Conservation (phyloP, 2,329 filamentous ascomycete species). For the Sordariomycetes sp. region DNA sequence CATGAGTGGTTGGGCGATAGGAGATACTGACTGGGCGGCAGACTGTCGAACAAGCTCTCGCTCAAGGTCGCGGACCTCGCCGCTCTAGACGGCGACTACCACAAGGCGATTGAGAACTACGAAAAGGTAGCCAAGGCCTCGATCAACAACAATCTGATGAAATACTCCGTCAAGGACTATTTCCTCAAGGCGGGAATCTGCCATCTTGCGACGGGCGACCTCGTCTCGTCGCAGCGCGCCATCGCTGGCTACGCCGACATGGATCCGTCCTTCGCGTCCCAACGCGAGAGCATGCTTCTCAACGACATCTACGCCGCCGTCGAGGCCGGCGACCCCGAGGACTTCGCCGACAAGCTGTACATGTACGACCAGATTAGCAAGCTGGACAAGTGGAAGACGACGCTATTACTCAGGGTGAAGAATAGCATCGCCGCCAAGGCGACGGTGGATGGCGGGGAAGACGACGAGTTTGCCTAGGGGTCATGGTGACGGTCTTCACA, state of each 20-base stretch:
- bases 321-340: conserved; percentile 66
- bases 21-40: conserved; percentile 16
- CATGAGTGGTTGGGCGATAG: not conserved
- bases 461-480: conserved; percentile 10
- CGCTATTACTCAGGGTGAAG: conserved; percentile 71
- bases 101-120: conserved; percentile 68
- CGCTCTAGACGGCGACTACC: conserved; percentile 72
- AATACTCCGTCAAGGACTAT: conserved; percentile 90
- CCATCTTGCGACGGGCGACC: conserved; percentile 61
- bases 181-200: conserved; percentile 90
- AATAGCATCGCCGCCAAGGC: conserved; percentile 54
- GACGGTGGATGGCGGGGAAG: conserved; percentile 21
- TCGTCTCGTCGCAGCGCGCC: conserved; percentile 66
- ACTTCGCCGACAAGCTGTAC: conserved; percentile 75
- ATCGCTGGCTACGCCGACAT: conserved; percentile 71
- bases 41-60: conserved; percentile 84
- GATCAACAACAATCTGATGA: conserved; percentile 84
- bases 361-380: conserved; percentile 87
- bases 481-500: not conserved
- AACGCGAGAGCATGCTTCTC: conserved; percentile 72
- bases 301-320: conserved; percentile 63
- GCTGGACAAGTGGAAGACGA: conserved; percentile 95
- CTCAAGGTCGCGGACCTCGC: conserved; percentile 84
- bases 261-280: conserved; percentile 62
- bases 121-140: conserved; percentile 70